Base-by-base conservation (phyloP, 331 rosid genomes). In the Malus hybrid region DNA sequence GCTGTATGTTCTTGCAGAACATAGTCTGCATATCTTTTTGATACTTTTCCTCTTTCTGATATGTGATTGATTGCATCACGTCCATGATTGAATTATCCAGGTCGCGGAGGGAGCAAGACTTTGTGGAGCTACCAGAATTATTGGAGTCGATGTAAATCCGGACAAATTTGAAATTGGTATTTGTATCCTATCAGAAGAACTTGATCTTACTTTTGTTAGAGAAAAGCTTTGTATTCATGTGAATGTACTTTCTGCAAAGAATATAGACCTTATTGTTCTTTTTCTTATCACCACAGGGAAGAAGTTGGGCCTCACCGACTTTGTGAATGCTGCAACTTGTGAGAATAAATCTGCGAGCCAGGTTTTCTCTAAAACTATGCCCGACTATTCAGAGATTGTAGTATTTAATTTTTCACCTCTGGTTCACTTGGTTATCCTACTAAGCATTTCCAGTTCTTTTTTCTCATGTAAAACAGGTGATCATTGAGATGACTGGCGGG, bases 71-170 rank as follows among this genome's bases (percentile, higher is more conserved):
- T 32, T 50, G n/a, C 39, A 2, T 71, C 60, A 79, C 74, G 39
- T 66, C 61, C 69, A 70, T 74, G 75, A 50, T 46, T 72, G 80
- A 33, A 42, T 78, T 79, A 69, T 46, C 19, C 75, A 90, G 97
- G 97, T 92, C 56, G 95, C 96, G 3, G 97, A 94, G 82, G 96
- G 97, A 79, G 93, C 98, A 62, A 90, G 97, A 83, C 83, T 94
- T 31, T 88, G 97, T 59, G 93, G 95, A 84, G 97, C 97, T 73
- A 22, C 86, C 12, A 89, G 74, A 85, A 92, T 92, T 27, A 94
- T 91, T 16, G 99, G 99, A 2, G 91, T 94, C 24, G 97, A 92
- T 84, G 73, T 94, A 81, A 88, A 87, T 76, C 84, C 87, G 63
- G 84, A 78, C 24, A 94, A 90, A 74, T 86, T 85, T 84, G 95